Base-by-base conservation (phyloP, 805 yeast species). In the Yamadazyma kitorensis region DNA sequence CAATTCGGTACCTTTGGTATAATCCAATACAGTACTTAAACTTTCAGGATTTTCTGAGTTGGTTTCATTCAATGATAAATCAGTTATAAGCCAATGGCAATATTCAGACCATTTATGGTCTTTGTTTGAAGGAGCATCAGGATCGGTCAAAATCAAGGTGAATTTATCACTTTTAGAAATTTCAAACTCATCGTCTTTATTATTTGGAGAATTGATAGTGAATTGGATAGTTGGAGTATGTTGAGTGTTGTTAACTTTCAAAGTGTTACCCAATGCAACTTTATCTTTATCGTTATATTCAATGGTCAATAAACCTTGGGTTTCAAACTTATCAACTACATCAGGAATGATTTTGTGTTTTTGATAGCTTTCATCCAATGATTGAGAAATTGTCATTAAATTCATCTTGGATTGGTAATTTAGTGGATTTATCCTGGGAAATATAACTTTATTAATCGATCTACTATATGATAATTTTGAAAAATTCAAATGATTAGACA, bases 91-190 rank as follows among this genome's bases (percentile, higher is more conserved):
- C 70, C 76, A 86, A 62, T 88, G 97, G 34, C 83, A 78, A 55
- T 69, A 88, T 59, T 88, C 95, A 3, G 93, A 81, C 94, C 95
- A 87, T 54, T 80, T 86, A 52, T 81, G 78, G 56, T 88, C 96
- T 3, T 74, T 70, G 47, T 78, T 73, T 3, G 88, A 75, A 10
- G 97, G 97, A 6, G 96, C 96, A 65, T 88, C 96, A 1, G 97
- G 97, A 58, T 88, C 96, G 6, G 96, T 89, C 45, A 88, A 47
- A 3, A 85, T 84, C 45, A 89, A 62, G 8, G 93, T 78, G 61
- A 83, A 88, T 32, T 71, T 60, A 44, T 78, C 82, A 17, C 68
- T 57, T 16, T 57, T 47, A 11, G 62, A 51, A 24, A 72, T 61
- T 42, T 65, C 69, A 43, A 69, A 48, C 22, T 67, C 69, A 14